Evolutionary conservation across 495 filamentous ascomycete genomes (phyloP).

Genomic region (Aspergillus bertholletiae): DNA sequence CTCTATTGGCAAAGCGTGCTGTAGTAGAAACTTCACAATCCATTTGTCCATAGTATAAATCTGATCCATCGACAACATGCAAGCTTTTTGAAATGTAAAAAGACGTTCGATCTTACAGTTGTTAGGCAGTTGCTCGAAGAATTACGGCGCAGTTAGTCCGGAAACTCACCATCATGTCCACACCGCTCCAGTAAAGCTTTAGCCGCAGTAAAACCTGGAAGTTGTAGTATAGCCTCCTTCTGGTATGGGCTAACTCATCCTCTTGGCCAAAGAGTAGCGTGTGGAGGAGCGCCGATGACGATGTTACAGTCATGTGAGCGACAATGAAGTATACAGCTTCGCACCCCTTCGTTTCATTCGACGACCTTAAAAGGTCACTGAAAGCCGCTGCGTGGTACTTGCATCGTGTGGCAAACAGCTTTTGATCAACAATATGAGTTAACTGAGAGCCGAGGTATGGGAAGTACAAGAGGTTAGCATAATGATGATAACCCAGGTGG

Average conservation of each 20-base stretch:
- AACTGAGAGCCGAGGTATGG: constrained; percentile 17
- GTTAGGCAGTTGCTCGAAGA: neutral
- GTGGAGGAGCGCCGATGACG: constrained; percentile 23
- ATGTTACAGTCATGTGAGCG: constrained; percentile 29
- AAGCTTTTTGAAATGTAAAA: constrained; percentile 27
- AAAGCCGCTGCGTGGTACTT: constrained; percentile 24
- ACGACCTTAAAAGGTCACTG: constrained; percentile 16
- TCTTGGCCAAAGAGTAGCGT: constrained; percentile 24
- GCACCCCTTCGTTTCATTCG: constrained; percentile 10
- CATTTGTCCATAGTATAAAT: constrained; percentile 23
- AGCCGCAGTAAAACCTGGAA: constrained; percentile 21
- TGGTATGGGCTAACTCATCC: constrained; percentile 17
- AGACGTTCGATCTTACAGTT: constrained; percentile 20
- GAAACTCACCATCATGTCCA: constrained; percentile 24
- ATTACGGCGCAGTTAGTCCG: too few species aligned
- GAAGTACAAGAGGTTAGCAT: constrained; percentile 25
- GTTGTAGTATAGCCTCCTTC: constrained; percentile 21
- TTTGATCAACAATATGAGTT: neutral
- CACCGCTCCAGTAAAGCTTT: constrained; percentile 25
- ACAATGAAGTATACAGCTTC: constrained; percentile 27
- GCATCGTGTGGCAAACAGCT: constrained; percentile 22
- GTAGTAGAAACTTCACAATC: constrained; percentile 29
- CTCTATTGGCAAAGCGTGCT: constrained; percentile 27
- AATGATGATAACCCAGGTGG: constrained; percentile 29
- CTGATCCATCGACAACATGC: constrained; percentile 17